Evolutionary conservation across 2,329 filamentous ascomycete species (phyloP), one percentile per base, ranked within the genome.

Genomic region (Diplodia mutila): DNA sequence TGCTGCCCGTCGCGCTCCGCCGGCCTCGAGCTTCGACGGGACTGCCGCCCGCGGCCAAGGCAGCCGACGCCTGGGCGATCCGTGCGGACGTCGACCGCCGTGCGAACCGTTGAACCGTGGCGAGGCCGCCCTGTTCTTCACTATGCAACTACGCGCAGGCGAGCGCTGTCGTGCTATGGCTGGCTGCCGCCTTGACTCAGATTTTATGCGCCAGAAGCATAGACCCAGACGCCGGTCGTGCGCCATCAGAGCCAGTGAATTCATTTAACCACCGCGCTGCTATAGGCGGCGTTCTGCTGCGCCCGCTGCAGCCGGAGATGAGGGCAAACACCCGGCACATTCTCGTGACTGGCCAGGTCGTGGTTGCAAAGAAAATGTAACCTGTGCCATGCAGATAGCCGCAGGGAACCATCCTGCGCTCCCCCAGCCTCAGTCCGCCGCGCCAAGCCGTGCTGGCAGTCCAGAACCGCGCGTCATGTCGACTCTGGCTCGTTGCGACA

Each of bases 141-240:
- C 23, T 48, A 49, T 51, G 46, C 46, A 29, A 48, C 27, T 51
- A 49, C 27, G 34, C 42, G 57, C 57, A 61, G 46, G 25, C 57
- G 37, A 21, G 57, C 46, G 59, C 59, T 63, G 59, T 51, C 59
- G 59, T 63, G 59, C 59, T 27, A 63, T 63, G 59, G 42, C 59
- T 63, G 59, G 59, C 59, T 63, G 59, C 59, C n/a, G 59, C 59
- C 59, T 63, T 63, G 59, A 63, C 59, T 63, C 59, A 51, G 59
- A 51, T 63, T 63, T 63, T 63, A 63, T 63, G 59, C 59, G 42
- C 57, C 23, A 16, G 23, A 3, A 49, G 57, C 57, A 61, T 29
- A 34, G 57, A 12, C 57, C 42, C 25, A 32, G 57, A 25, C 49
- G 34, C 59, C 27, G 39, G 57, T 34, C 42, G 57, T 49, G 42